Conservation (phyloP, 805 yeast species). For the Ogataea neopini region DNA sequence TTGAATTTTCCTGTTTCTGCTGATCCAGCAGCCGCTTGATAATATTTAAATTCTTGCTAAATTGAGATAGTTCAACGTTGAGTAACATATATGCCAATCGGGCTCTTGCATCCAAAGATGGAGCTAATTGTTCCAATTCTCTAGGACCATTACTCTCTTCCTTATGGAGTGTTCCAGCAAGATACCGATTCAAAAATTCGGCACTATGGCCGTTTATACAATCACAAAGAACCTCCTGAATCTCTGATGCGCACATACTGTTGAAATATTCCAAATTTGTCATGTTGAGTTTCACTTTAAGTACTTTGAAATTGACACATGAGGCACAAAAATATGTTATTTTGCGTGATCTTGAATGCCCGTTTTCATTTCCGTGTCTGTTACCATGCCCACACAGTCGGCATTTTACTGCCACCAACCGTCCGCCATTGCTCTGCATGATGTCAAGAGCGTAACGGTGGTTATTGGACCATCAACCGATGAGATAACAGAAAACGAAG, state of each 20-base stretch:
- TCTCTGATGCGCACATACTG: constrained; percentile 20
- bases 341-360: constrained; percentile 4
- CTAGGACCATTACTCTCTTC: background rate
- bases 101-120: constrained; percentile 29
- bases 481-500: constrained; percentile 14
- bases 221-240: constrained; percentile 25
- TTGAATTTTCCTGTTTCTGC: constrained; percentile 12
- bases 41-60: constrained; percentile 17
- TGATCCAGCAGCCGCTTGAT: constrained; percentile 11
- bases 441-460: background rate
- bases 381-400: constrained; percentile 19
- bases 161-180: constrained; percentile 8
- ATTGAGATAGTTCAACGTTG: constrained; percentile 29
- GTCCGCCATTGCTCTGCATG: constrained; percentile 9
- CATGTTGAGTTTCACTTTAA: constrained; percentile 26
- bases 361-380: background rate
- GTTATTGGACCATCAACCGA: background rate
- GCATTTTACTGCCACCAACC: constrained; percentile 13
- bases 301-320: constrained; percentile 30
- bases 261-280: constrained; percentile 24
- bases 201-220: constrained; percentile 30
- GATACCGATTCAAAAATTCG: constrained; percentile 18
- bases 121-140: constrained; percentile 15
- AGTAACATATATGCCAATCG: constrained; percentile 34
- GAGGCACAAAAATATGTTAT: constrained; percentile 26